A percentile compares a stretch with the other conserved stretches of the same genome.
phyloP scores from a whole-genome alignment of 2,329 filamentous ascomycete species.

The Cordyceps cicadae region DNA sequence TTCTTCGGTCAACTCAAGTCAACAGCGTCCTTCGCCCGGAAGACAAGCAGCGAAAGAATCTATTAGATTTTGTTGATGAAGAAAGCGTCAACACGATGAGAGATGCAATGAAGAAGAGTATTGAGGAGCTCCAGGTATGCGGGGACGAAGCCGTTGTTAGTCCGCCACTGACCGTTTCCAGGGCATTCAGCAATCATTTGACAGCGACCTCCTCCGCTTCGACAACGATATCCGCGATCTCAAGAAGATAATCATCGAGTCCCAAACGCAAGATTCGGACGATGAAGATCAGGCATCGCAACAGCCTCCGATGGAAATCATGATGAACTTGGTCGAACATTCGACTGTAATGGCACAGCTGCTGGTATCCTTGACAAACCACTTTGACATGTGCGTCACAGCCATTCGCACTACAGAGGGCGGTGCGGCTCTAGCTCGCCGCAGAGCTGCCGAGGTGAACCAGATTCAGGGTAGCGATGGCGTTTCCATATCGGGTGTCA shows the following conservation, averaged over 20 bases:
- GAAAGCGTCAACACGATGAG: slow-evolving; percentile 57
- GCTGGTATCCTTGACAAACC: slow-evolving; percentile 70
- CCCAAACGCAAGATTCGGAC: slow-evolving; percentile 25
- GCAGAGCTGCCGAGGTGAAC: slow-evolving; percentile 57
- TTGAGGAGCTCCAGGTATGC: slow-evolving; percentile 59
- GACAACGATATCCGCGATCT: slow-evolving; percentile 64
- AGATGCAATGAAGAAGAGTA: slow-evolving; percentile 59
- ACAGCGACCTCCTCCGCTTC: slow-evolving; percentile 66
- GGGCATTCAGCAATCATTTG: slow-evolving; percentile 63
- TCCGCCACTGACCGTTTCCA: slow-evolving; percentile 19
- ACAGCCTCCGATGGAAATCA: slow-evolving; percentile 41
- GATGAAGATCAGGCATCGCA: slow-evolving; percentile 21
- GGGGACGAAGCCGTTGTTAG: slow-evolving; percentile 9
- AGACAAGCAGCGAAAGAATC: slow-evolving; percentile 49
- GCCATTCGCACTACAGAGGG: slow-evolving; percentile 87
- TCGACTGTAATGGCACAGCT: slow-evolving; percentile 76
- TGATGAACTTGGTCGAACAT: slow-evolving; percentile 60
- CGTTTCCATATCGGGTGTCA: slow-evolving; percentile 59
- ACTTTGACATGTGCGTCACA: slow-evolving; percentile 89
- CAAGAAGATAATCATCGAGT: slow-evolving; percentile 45
- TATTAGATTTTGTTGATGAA: slow-evolving; percentile 73
- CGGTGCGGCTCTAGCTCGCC: slow-evolving; percentile 59
- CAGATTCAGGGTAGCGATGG: slow-evolving; percentile 37
- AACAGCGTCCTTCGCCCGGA: slow-evolving; percentile 54
- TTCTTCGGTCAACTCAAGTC: slow-evolving; percentile 56